Base-by-base conservation (phyloP, 2,329 filamentous ascomycete genomes). In the Phaeosphaeria sp. region DNA sequence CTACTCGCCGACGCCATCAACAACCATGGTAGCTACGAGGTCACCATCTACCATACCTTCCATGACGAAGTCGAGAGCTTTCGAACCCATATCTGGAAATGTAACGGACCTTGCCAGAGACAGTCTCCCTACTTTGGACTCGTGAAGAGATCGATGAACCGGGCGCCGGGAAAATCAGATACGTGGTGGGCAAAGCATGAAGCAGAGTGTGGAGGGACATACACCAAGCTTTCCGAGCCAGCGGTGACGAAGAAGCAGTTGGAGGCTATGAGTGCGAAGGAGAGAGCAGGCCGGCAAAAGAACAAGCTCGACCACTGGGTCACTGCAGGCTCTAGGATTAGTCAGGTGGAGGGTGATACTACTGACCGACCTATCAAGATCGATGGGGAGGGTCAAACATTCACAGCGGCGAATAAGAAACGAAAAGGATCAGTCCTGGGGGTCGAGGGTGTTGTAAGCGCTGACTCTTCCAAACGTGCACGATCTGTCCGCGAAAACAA, bases 41-140 rank as follows among this genome's bases (percentile, higher is more conserved):
- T 81, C 23, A 79, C 78, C 27, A 65, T 81, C 11, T 81, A 73
- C 57, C 79, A 81, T 62, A 78, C 76, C 3, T 81, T 81, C 53
- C 79, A 81, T 57, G 78, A 81, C 39, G 79, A 81, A 61, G 79
- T 81, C 13, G 78, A 81, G 20, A 79, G 75, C 64, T 81, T 78
- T 56, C 71, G 79, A 18, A 81, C 77, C 7, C 79, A 81, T 60
- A 64, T 81, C 22, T 81, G 79, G 79, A 72, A 78, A 56, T 81
- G 79, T 56, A 65, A 78, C 53, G 79, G 79, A 9, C 72, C 73
- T 13, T 81, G 79, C 58, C 72, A 69, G 49, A 55, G 54, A 3
- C 69, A 60, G 50, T 67, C 78, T 7, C 79, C 79, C 2, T 80
- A 72, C 64, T 81, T 80, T 62, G 79, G 79, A 0, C 60, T 80